These are phyloP conservation scores for Claviceps pusilla DNA, from an alignment of 2,329 filamentous ascomycete genomes.

Conservation along the genomic window DNA sequence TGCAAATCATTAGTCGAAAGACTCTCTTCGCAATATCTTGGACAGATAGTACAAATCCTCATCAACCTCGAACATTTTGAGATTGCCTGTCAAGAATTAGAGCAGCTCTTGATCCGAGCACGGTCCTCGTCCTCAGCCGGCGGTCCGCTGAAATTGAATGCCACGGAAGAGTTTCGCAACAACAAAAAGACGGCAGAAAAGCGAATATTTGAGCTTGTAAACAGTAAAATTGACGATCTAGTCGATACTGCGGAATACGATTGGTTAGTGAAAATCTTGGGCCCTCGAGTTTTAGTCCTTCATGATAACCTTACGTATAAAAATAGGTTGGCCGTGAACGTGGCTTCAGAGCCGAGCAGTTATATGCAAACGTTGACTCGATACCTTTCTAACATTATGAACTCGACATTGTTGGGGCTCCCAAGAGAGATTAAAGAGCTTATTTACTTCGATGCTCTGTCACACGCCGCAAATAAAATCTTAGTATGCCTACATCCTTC, in stretches of 20 bases:
- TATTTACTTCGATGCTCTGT: constrained; percentile 93
- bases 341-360: constrained; percentile 61
- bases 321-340: constrained; percentile 35
- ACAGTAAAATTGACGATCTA: constrained; percentile 95
- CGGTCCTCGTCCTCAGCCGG: constrained; percentile 69
- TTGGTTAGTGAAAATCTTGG: constrained; percentile 38
- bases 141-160: constrained; percentile 62
- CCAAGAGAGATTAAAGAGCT: constrained; percentile 92
- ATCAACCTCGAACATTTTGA: constrained; percentile 98
- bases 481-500: constrained; percentile 31
- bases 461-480: constrained; percentile 77
- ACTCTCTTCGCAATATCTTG: constrained; percentile 81
- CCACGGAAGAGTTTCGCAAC: constrained; percentile 71
- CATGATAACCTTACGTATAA: neutral
- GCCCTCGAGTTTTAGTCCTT: neutral
- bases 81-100: constrained; percentile 76
- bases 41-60: constrained; percentile 94
- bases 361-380: constrained; percentile 93
- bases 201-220: constrained; percentile 94
- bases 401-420: constrained; percentile 79
- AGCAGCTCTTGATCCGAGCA: constrained; percentile 70
- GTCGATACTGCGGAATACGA: constrained; percentile 96
- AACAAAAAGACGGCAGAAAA: constrained; percentile 96
- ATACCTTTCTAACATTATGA: constrained; percentile 94
- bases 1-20: constrained; percentile 81